A percentile compares a stretch with the other conserved stretches of the same genome.
These are phyloP conservation scores for Syncephalastrum sp. DNA, from an alignment of 371 early-diverging fungal genomes.

Conservation along the genomic window DNA sequence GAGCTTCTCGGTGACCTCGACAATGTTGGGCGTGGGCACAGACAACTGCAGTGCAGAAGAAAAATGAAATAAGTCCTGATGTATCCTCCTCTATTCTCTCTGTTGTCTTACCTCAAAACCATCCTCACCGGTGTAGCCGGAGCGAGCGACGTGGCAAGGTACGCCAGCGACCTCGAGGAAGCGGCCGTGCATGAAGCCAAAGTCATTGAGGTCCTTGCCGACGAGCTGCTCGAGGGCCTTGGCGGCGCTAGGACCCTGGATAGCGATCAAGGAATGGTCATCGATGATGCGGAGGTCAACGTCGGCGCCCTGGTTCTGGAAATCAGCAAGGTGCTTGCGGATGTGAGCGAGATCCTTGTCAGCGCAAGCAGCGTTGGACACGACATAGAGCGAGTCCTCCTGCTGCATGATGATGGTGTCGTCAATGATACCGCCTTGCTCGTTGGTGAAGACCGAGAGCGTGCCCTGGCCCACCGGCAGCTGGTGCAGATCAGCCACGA, in stretches of 20 bases:
- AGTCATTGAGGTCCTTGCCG: constrained; percentile 56
- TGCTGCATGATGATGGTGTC: constrained; percentile 95
- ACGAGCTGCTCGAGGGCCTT: constrained; percentile 55
- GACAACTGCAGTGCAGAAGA: constrained; percentile 61
- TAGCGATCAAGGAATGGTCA: constrained; percentile 84
- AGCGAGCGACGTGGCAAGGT: constrained; percentile 88
- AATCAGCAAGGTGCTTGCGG: constrained; percentile 68
- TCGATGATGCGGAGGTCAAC: constrained; percentile 83
- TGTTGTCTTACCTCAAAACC: constrained; percentile 86
- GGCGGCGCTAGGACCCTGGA: constrained; percentile 87
- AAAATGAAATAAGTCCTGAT: neutral
- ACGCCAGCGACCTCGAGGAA: constrained; percentile 75
- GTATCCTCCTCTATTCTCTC: neutral
- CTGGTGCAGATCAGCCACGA: constrained; percentile 84
- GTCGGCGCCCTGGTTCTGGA: constrained; percentile 87
- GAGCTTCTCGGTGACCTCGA: constrained; percentile 68
- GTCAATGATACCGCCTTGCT: constrained; percentile 96
- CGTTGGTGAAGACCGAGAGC: constrained; percentile 93
- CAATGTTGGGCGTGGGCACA: constrained; percentile 70
- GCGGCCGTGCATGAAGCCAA: constrained; percentile 89
- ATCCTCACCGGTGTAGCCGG: constrained; percentile 99
- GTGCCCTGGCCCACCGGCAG: constrained; percentile 82
- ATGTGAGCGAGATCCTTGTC: constrained; percentile 94
- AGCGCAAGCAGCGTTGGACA: constrained; percentile 97
- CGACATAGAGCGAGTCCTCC: constrained; percentile 81